Percentiles rank a stretch among this genome's conserved stretches.
Conservation (phyloP, 805 yeast genomes). For the Candida incommunis region DNA sequence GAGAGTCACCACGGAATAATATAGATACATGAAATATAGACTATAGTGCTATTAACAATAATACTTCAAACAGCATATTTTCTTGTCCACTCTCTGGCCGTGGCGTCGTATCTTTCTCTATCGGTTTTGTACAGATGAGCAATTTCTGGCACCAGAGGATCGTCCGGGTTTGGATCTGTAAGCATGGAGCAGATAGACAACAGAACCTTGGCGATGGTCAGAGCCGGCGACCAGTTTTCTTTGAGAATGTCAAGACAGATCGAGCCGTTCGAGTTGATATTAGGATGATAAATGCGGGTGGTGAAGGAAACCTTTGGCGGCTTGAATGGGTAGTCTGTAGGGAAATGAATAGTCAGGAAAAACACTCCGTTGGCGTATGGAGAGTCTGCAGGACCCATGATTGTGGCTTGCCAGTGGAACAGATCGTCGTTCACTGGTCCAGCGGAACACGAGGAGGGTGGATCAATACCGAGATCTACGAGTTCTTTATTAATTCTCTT, state of each 20-base stretch:
- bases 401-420: conserved; percentile 99
- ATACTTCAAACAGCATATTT: conserved; percentile 75
- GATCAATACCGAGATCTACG: conserved; percentile 92
- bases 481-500: conserved; percentile 95
- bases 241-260: conserved; percentile 93
- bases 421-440: conserved; percentile 98
- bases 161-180: conserved; percentile 98
- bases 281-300: conserved; percentile 94
- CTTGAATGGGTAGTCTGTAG: conserved; percentile 97
- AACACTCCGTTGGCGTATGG: conserved; percentile 83
- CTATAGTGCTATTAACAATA: too few species aligned
- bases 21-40: too few species aligned
- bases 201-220: conserved; percentile 89
- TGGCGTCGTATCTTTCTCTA: conserved; percentile 84
- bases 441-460: conserved; percentile 97
- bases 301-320: conserved; percentile 91
- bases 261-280: conserved; percentile 89
- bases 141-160: conserved; percentile 96
- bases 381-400: conserved; percentile 97
- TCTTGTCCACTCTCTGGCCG: conserved; percentile 97
- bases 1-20: too few species aligned
- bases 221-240: conserved; percentile 98
- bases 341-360: conserved; percentile 92
- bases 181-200: conserved; percentile 88
- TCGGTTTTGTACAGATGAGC: conserved; percentile 94